Percentiles rank a stretch among this genome's conserved stretches.
These are phyloP conservation scores for Daldinia bambusicola DNA, from an alignment of 495 filamentous ascomycete species.

Conservation along the genomic window DNA sequence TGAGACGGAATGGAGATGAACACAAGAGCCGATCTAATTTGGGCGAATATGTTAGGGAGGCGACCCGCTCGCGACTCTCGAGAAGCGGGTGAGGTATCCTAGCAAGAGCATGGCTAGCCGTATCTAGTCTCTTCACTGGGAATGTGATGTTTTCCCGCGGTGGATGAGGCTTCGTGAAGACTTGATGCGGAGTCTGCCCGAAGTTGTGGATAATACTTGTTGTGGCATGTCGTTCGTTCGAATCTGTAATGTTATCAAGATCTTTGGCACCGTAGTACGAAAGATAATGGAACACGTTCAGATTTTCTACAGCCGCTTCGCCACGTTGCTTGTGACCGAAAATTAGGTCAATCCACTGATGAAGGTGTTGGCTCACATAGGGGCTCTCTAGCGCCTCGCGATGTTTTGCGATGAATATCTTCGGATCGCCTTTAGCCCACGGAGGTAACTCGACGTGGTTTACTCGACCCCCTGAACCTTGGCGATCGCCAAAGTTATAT, in stretches of 20 bases:
- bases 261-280: conserved; percentile 95
- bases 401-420: conserved; percentile 94
- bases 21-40: conserved; percentile 87
- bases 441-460: conserved; percentile 87
- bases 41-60: conserved; percentile 77
- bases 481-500: conserved; percentile 90
- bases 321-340: conserved; percentile 97
- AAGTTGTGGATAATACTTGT: conserved; percentile 99
- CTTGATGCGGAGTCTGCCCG: conserved; percentile 94
- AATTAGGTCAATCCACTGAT: conserved; percentile 95
- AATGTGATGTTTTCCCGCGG: conserved; percentile 72
- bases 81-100: conserved; percentile 84
- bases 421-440: conserved; percentile 97
- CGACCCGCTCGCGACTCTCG: conserved; percentile 82
- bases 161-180: conserved; percentile 84
- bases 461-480: conserved; percentile 80
- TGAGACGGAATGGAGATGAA: conserved; percentile 81
- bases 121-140: conserved; percentile 76
- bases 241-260: conserved; percentile 90
- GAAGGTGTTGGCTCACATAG: conserved; percentile 88
- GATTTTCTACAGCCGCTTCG: conserved; percentile 88
- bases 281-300: conserved; percentile 95
- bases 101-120: conserved; percentile 77
- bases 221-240: conserved; percentile 81
- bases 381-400: conserved; percentile 94